Conservation (phyloP, 495 filamentous ascomycete genomes). For the Penicillium lividum region DNA sequence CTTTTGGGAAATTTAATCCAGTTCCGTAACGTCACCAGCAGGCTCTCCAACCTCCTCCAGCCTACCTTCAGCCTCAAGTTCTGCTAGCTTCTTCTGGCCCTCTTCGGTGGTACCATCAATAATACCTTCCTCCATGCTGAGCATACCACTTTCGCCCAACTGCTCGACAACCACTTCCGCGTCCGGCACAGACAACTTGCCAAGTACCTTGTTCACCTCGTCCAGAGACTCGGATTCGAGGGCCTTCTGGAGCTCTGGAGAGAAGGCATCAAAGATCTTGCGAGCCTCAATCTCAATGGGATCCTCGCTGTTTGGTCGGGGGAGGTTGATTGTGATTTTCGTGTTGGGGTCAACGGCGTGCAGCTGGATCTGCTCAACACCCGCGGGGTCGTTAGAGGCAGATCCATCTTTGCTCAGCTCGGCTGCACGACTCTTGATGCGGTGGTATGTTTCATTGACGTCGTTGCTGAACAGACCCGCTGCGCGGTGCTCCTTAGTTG, state of each 20-base stretch:
- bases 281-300: conserved; percentile 65
- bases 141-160: conserved; percentile 83
- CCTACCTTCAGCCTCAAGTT: conserved; percentile 67
- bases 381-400: conserved; percentile 63
- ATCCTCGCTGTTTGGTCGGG: conserved; percentile 61
- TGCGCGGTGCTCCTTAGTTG: conserved; percentile 90
- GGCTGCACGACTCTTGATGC: conserved; percentile 75
- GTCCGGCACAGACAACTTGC: conserved; percentile 88
- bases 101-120: conserved; percentile 96
- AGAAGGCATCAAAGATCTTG: conserved; percentile 80
- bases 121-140: conserved; percentile 88
- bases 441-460: conserved; percentile 79
- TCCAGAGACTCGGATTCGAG: conserved; percentile 84
- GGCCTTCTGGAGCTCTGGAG: conserved; percentile 75
- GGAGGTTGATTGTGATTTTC: conserved; percentile 83
- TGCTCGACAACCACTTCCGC: conserved; percentile 88
- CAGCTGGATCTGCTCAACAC: conserved; percentile 96
- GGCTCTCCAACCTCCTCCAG: conserved; percentile 35
- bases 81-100: conserved; percentile 72
- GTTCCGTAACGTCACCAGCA: conserved; percentile 41
- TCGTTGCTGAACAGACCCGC: conserved; percentile 89
- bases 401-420: conserved; percentile 70
- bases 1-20: conserved; percentile 34
- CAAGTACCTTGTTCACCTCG: conserved; percentile 93
- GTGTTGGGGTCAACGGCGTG: conserved; percentile 95